Base-by-base conservation (phyloP, 2,329 filamentous ascomycete genomes). In the Daldinia eschscholtzii region DNA sequence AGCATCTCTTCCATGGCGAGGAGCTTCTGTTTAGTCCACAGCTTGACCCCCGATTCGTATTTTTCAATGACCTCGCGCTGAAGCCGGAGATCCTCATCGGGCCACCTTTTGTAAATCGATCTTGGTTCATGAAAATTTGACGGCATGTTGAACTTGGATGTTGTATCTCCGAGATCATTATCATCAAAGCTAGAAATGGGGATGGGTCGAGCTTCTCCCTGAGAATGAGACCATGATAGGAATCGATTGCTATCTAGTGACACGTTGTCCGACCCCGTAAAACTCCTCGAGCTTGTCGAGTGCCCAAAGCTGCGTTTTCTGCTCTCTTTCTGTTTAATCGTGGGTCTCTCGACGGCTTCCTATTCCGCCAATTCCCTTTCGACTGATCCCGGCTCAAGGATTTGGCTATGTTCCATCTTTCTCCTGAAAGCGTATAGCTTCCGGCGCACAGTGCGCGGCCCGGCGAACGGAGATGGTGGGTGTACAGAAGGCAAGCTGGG, bases 41-140 rank as follows among this genome's bases (percentile, higher is more conserved):
- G 58, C 6, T 18, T 52, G 12, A 23, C n/a, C 6, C 66, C 69
- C 6, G 55, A 33, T 23, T 55, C 61, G 37, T 71, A 71, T 30
- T 65, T 64, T n/a, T 64, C 60, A 44, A 71, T 70, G 35, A 70
- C 66, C n/a, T 60, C 15, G 15, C 66, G 55, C 30, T 71, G 69
- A n/a, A 50, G 30, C 13, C 57, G 10, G 53, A 71, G 66, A 12
- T 71, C 63, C 9, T 30, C 10, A 20, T 69, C 69, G 0, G 57
- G 2, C 66, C 69, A 71, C 5, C 3, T 4, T 30, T 44, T 39
- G 50, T 57, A 61, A 10, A 57, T 44, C 10, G 10, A 30, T 7
- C 15, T 18, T 23, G 10, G 20, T 33, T 1, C 41, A 33, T 4
- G 52, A 35, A 28, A 6, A 26, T 12, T 20, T 4, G 28, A 33